Percentiles rank a stretch among this genome's conserved stretches.
These are phyloP conservation scores for Cytospora piceicola DNA, from an alignment of 2,329 filamentous ascomycete genomes.

Conservation along the genomic window DNA sequence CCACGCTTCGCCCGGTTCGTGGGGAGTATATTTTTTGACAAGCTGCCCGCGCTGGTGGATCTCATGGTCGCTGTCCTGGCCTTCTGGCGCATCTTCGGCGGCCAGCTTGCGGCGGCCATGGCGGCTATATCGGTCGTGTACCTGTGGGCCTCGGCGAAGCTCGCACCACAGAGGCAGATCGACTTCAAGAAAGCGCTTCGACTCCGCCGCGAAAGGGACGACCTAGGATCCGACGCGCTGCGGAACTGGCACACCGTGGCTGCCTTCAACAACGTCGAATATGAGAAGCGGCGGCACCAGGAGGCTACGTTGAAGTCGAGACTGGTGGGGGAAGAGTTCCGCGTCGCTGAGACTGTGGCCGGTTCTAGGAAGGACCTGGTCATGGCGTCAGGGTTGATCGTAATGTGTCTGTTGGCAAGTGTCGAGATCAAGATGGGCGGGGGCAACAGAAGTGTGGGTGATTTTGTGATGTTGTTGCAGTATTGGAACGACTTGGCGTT, in stretches of 20 bases:
- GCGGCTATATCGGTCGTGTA: neutral
- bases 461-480: slow-evolving; percentile 25
- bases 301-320: neutral
- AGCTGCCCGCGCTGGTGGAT: slow-evolving; percentile 5
- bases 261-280: slow-evolving; percentile 8
- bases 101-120: slow-evolving; percentile 1
- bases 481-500: slow-evolving; percentile 19
- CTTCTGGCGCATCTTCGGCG: slow-evolving; percentile 12
- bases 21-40: slow-evolving; percentile 7
- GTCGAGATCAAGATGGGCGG: slow-evolving; percentile 8
- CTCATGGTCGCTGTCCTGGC: slow-evolving; percentile 5
- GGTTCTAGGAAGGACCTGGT: slow-evolving; percentile 2
- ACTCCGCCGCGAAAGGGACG: slow-evolving; percentile 8
- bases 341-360: neutral
- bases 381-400: slow-evolving; percentile 4
- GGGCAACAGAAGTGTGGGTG: slow-evolving; percentile 6
- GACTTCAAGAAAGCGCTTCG: neutral
- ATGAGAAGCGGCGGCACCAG: slow-evolving; percentile 7
- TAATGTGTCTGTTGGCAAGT: slow-evolving; percentile 5
- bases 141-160: neutral
- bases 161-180: neutral
- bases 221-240: neutral
- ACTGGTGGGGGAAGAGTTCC: neutral
- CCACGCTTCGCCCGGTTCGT: slow-evolving; percentile 6
- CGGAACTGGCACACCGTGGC: slow-evolving; percentile 8